Evolutionary conservation across 345 rosid species (phyloP).

Genomic region (Pelargonium nanum): DNA sequence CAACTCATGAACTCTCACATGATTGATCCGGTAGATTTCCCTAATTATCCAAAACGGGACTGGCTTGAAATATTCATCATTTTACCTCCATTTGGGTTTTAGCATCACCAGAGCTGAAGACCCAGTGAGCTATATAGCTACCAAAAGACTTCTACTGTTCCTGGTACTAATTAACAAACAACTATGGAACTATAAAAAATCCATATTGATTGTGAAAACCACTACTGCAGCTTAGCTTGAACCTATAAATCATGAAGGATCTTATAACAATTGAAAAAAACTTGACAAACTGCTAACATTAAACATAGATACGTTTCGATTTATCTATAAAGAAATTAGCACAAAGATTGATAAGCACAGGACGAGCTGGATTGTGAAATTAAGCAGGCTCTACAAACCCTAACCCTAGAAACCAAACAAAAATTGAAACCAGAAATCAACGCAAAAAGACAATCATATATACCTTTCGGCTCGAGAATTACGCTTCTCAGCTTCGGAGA

Average conservation of each 20-base stretch:
- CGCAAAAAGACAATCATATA: background rate
- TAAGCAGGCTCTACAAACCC: background rate
- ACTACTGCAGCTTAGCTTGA: too few relatives aligned
- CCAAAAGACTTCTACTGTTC: too few relatives aligned
- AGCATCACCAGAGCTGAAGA: too few relatives aligned
- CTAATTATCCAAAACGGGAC: background rate
- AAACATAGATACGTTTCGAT: too few relatives aligned
- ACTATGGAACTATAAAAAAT: too few relatives aligned
- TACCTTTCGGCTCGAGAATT: conserved; percentile 87
- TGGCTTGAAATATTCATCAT: too few relatives aligned
- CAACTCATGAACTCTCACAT: background rate
- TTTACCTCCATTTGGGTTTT: background rate
- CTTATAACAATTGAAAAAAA: too few relatives aligned
- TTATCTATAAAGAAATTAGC: background rate
- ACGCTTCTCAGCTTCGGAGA: conserved; percentile 85
- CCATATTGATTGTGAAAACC: too few relatives aligned
- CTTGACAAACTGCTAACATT: too few relatives aligned
- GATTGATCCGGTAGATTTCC: background rate
- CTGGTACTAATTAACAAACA: too few relatives aligned
- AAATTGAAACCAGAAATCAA: conserved; percentile 6
- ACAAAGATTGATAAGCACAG: too few relatives aligned
- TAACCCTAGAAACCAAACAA: background rate
- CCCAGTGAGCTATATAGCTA: background rate
- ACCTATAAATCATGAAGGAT: too few relatives aligned
- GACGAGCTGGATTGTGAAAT: background rate